Conservation (phyloP, 164 flowering plant species). For the Magnolia sinica region DNA sequence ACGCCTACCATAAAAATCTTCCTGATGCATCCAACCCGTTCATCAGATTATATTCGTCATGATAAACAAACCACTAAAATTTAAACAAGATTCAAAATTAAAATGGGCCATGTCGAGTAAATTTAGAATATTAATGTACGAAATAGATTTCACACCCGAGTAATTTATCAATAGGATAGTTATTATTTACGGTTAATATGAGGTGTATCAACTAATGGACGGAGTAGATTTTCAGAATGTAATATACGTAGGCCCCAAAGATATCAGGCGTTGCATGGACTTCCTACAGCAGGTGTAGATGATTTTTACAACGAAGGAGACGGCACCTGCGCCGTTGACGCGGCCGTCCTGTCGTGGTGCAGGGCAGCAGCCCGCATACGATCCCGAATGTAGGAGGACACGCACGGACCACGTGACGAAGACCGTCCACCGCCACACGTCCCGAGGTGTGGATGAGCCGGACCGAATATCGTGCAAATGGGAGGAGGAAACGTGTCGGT, state of each 20-base stretch:
- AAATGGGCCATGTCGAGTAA: too few species aligned
- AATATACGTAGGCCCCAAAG: neutral
- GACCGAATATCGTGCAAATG: neutral
- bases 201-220: too few species aligned
- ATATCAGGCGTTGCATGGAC: neutral
- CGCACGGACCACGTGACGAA: conserved; percentile 14
- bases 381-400: conserved; percentile 14
- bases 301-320: neutral
- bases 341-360: conserved; percentile 14
- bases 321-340: conserved; percentile 20
- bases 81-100: too few species aligned
- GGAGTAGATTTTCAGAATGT: too few species aligned
- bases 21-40: too few species aligned
- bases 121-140: too few species aligned
- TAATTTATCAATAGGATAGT: too few species aligned
- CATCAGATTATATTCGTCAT: too few species aligned
- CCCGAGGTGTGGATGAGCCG: neutral
- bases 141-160: too few species aligned
- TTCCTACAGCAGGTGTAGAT: conserved; percentile 2
- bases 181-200: too few species aligned
- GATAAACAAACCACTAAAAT: too few species aligned
- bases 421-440: conserved; percentile 29
- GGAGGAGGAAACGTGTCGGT: neutral
- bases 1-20: too few species aligned
- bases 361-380: conserved; percentile 20